Evolutionary conservation across 2,329 filamentous ascomycete species (phyloP), one percentile per base, ranked within the genome.

Genomic region (Fusarium longipes): DNA sequence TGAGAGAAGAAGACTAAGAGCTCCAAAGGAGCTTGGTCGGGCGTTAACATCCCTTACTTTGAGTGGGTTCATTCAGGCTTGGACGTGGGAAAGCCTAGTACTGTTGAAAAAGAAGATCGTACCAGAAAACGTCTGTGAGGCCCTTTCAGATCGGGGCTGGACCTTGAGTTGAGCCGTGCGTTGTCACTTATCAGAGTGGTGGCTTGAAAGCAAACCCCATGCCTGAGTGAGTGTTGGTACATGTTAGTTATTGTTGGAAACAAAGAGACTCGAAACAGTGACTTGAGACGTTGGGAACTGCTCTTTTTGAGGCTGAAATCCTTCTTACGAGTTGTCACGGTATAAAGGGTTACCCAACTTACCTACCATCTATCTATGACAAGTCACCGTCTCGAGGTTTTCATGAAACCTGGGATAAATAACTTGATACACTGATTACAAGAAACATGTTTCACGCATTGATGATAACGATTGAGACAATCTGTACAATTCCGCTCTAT

Each of bases 81-180:
- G 49, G 59, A 30, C 49, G n/a, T 32, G 14, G 20, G 33, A 18
- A 24, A 33, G 33, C 18, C 30, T 35, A n/a, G n/a, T n/a, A 27
- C 40, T 51, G 25, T 35, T 45, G 36, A 38, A 27, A 25, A 22
- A 43, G 32, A 38, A 27, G 36, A 50, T 40, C 36, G 24, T 35
- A 5, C 12, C 15, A n/a, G n/a, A 22, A n/a, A 58, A 30, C 24
- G 36, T 39, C 57, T 25, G 39, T 40, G 47, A 18, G 18, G 17
- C 43, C 32, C 61, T 38, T 57, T 32, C 18, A 57, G 57, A 63
- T 57, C 57, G 27, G 8, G 49, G 22, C 36, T 57, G 27, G 49
- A 38, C 18, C 59, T 51, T 52, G 39, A 29, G 44, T 24, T 58
- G 51, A 64, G 59, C 59, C 39, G 60, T 58, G 51, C 58, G 51